Percentiles rank a stretch among this genome's conserved stretches.
phyloP scores from a whole-genome alignment of 2,329 filamentous ascomycete species.

The Karstenula rhodostoma region DNA sequence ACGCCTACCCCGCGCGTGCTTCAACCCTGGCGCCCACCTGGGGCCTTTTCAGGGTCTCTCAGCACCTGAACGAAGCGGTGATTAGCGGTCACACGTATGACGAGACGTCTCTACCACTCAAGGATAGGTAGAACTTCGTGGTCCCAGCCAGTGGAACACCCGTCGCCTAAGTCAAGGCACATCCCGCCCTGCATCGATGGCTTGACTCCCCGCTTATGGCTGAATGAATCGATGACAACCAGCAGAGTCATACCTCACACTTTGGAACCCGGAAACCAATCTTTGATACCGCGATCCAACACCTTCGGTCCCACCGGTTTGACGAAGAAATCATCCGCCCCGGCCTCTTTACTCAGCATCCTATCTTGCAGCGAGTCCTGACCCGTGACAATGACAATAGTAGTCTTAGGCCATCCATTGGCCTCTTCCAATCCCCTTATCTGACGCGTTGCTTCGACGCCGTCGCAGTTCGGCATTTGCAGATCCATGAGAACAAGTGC shows the following conservation, averaged over 20 bases:
- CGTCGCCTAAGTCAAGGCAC: too few relatives aligned
- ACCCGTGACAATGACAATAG: conserved; percentile 46
- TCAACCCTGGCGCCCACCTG: too few relatives aligned
- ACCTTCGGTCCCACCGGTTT: conserved; percentile 45
- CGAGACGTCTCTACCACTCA: too few relatives aligned
- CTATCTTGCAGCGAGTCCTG: conserved; percentile 41
- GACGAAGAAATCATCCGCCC: conserved; percentile 42
- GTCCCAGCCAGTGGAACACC: background rate
- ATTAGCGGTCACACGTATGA: too few relatives aligned
- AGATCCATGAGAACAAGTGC: conserved; percentile 52
- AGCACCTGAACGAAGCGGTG: too few relatives aligned
- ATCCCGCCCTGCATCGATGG: too few relatives aligned
- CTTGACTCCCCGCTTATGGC: background rate
- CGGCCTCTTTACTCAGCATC: conserved; percentile 32
- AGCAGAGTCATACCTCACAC: background rate
- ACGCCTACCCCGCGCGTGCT: too few relatives aligned
- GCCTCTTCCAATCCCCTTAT: conserved; percentile 45
- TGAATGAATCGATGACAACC: background rate
- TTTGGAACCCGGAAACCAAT: conserved; percentile 25
- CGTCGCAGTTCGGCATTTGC: conserved; percentile 52
- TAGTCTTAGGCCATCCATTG: conserved; percentile 27
- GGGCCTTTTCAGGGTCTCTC: too few relatives aligned
- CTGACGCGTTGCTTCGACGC: conserved; percentile 44
- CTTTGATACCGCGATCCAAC: conserved; percentile 32
- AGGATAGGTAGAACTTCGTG: too few relatives aligned